A percentile compares a stretch with the other conserved stretches of the same genome.
phyloP scores from a whole-genome alignment of 2,329 filamentous ascomycete genomes.

The Dactylonectria estremocensis region DNA sequence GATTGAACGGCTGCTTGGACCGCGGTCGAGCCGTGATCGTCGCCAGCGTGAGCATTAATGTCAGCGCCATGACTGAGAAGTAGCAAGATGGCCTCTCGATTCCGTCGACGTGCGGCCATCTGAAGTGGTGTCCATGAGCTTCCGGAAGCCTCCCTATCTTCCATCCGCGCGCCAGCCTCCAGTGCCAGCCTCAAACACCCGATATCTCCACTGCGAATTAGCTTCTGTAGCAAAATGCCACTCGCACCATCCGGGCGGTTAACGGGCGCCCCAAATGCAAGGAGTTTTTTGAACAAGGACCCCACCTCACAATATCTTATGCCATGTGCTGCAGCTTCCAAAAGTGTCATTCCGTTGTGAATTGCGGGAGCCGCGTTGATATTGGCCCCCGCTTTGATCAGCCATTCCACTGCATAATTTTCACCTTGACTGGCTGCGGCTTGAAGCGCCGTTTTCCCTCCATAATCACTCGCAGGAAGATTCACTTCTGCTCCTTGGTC shows the following conservation, averaged over 20 bases:
- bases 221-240: background rate
- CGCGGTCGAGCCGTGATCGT: background rate
- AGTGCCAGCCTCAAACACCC: background rate
- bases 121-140: slow-evolving; percentile 3
- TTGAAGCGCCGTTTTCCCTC: slow-evolving; percentile 10
- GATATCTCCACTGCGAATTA: background rate
- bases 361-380: slow-evolving; percentile 7
- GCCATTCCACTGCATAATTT: slow-evolving; percentile 1
- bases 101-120: background rate
- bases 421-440: background rate
- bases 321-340: slow-evolving; percentile 1
- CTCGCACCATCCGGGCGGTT: background rate
- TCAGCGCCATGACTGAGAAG: slow-evolving; percentile 4
- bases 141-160: background rate
- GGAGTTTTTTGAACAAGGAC: background rate
- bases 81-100: background rate
- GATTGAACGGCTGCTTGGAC: background rate
- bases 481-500: background rate
- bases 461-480: background rate
- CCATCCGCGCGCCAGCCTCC: background rate
- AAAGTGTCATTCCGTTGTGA: background rate
- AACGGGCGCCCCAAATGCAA: background rate
- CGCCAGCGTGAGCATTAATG: background rate
- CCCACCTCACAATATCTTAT: background rate
- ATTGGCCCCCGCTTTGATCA: slow-evolving; percentile 17